Conservation (phyloP, 73 alveolate species). For the Blepharisma japonicum region DNA sequence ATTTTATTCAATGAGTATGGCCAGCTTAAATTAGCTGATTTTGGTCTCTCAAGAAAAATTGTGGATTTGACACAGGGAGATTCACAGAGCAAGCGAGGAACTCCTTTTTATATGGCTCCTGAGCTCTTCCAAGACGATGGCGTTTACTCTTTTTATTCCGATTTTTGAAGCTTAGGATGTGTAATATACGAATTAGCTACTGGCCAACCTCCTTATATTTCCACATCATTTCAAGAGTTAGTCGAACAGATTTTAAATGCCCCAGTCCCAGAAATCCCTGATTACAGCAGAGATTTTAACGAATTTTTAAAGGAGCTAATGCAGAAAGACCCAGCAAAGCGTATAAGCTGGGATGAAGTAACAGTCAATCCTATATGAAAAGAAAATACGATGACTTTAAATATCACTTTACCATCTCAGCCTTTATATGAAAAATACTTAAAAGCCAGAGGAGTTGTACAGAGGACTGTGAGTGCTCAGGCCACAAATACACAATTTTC, state of each 20-base stretch:
- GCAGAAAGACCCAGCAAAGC: constrained; percentile 84
- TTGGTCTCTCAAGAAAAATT: constrained; percentile 81
- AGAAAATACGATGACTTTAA: constrained; percentile 35
- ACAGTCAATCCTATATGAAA: constrained; percentile 80
- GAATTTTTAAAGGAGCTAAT: constrained; percentile 71
- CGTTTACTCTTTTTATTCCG: constrained; percentile 71
- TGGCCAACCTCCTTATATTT: constrained; percentile 92
- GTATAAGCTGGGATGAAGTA: constrained; percentile 93
- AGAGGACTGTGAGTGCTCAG: constrained; percentile 46
- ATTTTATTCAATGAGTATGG: constrained; percentile 94
- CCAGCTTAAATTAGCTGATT: constrained; percentile 90
- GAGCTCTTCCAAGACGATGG: constrained; percentile 84
- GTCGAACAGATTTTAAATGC: constrained; percentile 69
- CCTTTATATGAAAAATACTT: constrained; percentile 78
- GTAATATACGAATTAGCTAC: constrained; percentile 87
- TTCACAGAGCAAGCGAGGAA: constrained; percentile 50
- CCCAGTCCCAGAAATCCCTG: constrained; percentile 72
- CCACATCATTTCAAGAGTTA: constrained; percentile 78
- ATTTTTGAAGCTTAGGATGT: constrained; percentile 94
- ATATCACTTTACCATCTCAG: constrained; percentile 63
- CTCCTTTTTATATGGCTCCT: constrained; percentile 95
- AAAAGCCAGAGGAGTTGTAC: constrained; percentile 43
- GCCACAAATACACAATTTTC: constrained; percentile 37
- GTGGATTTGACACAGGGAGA: constrained; percentile 60
- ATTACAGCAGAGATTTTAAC: constrained; percentile 76